These are phyloP conservation scores for Asterochloris sp. DNA, from an alignment of 139 green algal genomes.

Conservation along the genomic window DNA sequence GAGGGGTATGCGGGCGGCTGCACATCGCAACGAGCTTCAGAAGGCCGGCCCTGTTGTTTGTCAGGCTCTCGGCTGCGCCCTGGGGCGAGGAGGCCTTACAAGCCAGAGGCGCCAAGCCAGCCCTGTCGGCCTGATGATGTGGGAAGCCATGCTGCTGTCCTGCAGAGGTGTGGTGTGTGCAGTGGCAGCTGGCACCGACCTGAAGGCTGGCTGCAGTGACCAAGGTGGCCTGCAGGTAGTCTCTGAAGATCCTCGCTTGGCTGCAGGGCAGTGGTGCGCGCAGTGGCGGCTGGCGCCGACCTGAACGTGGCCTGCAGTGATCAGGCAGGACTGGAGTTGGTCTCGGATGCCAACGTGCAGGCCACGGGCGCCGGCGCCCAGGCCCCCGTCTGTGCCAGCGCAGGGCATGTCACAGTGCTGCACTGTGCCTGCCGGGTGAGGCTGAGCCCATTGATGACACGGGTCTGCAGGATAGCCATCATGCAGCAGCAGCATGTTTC, in stretches of 20 bases:
- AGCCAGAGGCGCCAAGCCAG: too few relatives aligned
- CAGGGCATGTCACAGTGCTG: background rate
- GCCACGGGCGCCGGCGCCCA: background rate
- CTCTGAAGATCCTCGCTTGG: background rate
- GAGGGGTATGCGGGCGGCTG: background rate
- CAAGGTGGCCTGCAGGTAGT: slow-evolving; percentile 12
- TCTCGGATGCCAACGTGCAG: slow-evolving; percentile 4
- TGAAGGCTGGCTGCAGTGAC: slow-evolving; percentile 22
- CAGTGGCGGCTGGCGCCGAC: slow-evolving; percentile 38
- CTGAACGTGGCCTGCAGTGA: slow-evolving; percentile 23
- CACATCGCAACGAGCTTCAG: background rate
- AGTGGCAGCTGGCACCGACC: slow-evolving; percentile 37
- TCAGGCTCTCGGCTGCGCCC: too few relatives aligned
- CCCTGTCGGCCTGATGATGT: too few relatives aligned
- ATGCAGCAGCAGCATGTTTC: background rate
- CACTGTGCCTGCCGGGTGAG: slow-evolving; percentile 15
- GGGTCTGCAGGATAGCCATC: background rate
- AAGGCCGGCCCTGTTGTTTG: background rate
- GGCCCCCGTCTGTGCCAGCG: background rate
- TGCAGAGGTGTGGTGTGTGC: background rate
- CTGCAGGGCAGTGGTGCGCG: background rate
- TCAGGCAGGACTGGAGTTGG: slow-evolving; percentile 5
- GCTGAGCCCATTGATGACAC: background rate
- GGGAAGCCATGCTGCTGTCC: too few relatives aligned
- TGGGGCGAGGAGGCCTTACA: too few relatives aligned